Conservation (phyloP, 148 eudicot species). For the Persicaria maculosa region DNA sequence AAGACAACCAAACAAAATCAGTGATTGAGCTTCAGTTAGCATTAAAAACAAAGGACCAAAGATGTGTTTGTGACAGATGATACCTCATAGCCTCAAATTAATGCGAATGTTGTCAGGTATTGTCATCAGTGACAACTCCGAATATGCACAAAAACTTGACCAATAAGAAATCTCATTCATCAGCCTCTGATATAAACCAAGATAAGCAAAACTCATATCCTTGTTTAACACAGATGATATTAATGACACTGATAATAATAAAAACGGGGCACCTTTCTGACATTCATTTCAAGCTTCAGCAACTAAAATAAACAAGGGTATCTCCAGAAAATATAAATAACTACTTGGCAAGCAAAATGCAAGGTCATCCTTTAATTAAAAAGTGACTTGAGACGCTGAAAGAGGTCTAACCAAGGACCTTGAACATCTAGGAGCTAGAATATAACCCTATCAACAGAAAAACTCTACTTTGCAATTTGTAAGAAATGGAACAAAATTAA, state of each 20-base stretch:
- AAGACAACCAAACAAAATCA: conserved; percentile 3
- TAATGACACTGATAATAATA: background rate
- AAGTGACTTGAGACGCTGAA: background rate
- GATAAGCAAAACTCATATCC: background rate
- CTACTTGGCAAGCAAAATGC: background rate
- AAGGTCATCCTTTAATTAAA: background rate
- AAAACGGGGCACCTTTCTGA: background rate
- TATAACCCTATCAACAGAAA: background rate
- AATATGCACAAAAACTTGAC: background rate
- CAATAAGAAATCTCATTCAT: background rate
- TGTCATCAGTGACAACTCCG: background rate
- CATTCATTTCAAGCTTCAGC: conserved; percentile 1
- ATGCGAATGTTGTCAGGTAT: too few species aligned
- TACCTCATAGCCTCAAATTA: too few species aligned
- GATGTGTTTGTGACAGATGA: background rate
- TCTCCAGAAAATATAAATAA: background rate
- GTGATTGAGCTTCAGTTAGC: background rate
- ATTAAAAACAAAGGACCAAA: background rate
- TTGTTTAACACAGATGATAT: background rate
- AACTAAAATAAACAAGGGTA: background rate
- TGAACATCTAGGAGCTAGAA: conserved; percentile 2
- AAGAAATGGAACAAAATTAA: conserved; percentile 3
- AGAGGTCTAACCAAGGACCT: background rate
- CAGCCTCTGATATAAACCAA: background rate
- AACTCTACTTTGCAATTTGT: background rate